These are phyloP conservation scores for Vitis amurensis DNA, from an alignment of 164 flowering plant species.

Conservation along the genomic window DNA sequence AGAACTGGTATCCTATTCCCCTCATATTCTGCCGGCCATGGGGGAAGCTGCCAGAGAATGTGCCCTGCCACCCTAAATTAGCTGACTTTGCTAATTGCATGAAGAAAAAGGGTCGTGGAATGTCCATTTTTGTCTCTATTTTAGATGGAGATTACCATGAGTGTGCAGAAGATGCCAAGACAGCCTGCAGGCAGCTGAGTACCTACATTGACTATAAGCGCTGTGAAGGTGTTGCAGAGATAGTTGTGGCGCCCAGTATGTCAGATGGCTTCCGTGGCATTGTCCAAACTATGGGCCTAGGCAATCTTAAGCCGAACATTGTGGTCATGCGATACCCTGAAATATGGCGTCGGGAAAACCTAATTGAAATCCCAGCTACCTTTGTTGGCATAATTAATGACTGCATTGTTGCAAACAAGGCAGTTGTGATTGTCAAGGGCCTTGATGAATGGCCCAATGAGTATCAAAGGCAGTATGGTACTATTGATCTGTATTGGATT, in stretches of 20 bases:
- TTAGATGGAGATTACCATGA: constrained; percentile 96
- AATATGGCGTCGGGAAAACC: constrained; percentile 96
- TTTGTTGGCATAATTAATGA: constrained; percentile 96
- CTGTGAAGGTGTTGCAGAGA: constrained; percentile 99
- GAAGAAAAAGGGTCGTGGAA: constrained; percentile 99
- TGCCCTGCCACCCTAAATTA: constrained; percentile 98
- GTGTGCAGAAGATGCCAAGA: constrained; percentile 90
- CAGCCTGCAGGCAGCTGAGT: constrained; percentile 73
- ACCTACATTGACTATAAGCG: constrained; percentile 89
- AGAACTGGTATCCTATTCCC: constrained; percentile 99
- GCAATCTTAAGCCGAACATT: constrained; percentile 96
- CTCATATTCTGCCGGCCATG: constrained; percentile 96
- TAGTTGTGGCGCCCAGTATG: constrained; percentile 96
- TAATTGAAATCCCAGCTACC: constrained; percentile 81
- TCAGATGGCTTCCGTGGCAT: constrained; percentile 94
- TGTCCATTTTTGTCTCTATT: constrained; percentile 93
- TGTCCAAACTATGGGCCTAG: constrained; percentile 98
- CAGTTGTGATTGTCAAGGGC: constrained; percentile 97
- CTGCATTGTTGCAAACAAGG: constrained; percentile 96
- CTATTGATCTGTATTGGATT: constrained; percentile 96
- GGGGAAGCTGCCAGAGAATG: constrained; percentile 99
- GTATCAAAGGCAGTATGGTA: constrained; percentile 91
- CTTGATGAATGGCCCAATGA: constrained; percentile 99
- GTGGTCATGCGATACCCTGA: constrained; percentile 98
- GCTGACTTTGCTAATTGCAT: constrained; percentile 98